Evolutionary conservation across 768 basidiomycete species (phyloP).

Genomic region (Asterophora lycoperdoides): DNA sequence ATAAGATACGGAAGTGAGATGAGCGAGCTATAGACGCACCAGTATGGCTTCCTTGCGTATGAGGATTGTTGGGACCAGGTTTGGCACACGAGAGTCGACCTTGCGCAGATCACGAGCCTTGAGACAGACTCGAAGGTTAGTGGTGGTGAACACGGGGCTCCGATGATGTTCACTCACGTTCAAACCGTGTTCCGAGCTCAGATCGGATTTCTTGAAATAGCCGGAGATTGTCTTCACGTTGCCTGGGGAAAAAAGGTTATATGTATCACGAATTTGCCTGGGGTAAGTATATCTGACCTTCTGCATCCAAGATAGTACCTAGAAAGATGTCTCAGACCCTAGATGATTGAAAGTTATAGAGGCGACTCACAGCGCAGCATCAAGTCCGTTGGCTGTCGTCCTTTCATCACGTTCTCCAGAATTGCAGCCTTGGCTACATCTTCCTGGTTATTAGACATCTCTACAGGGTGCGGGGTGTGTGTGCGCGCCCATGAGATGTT

Average conservation of each 20-base stretch:
- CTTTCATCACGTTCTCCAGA: conserved; percentile 82
- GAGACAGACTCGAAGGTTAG: conserved; percentile 16
- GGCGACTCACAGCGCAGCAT: conserved; percentile 80
- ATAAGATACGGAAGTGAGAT: neutral
- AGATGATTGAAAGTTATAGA: conserved; percentile 9
- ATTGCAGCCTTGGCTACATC: conserved; percentile 69
- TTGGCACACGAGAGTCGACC: conserved; percentile 92
- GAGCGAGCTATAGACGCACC: conserved; percentile 39
- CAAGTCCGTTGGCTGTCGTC: conserved; percentile 82
- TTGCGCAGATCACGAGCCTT: conserved; percentile 95
- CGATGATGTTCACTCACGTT: conserved; percentile 58
- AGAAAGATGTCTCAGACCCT: conserved; percentile 14
- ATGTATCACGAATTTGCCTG: conserved; percentile 1
- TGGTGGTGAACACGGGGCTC: conserved; percentile 15
- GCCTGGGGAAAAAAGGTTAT: conserved; percentile 40
- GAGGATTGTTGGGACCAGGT: conserved; percentile 92
- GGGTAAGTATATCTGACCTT: conserved; percentile 44
- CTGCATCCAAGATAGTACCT: conserved; percentile 87
- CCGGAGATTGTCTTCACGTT: conserved; percentile 85
- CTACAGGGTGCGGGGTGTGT: conserved; percentile 24
- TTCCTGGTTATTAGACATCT: conserved; percentile 49
- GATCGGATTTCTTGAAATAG: conserved; percentile 85
- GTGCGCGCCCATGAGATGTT: conserved; percentile 34
- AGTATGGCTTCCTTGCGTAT: conserved; percentile 84
- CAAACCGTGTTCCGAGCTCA: conserved; percentile 81